Percentiles rank a stretch among this genome's conserved stretches.
Evolutionary conservation across 306 rosid species (phyloP).

Genomic region (Coriaria nepalensis): DNA sequence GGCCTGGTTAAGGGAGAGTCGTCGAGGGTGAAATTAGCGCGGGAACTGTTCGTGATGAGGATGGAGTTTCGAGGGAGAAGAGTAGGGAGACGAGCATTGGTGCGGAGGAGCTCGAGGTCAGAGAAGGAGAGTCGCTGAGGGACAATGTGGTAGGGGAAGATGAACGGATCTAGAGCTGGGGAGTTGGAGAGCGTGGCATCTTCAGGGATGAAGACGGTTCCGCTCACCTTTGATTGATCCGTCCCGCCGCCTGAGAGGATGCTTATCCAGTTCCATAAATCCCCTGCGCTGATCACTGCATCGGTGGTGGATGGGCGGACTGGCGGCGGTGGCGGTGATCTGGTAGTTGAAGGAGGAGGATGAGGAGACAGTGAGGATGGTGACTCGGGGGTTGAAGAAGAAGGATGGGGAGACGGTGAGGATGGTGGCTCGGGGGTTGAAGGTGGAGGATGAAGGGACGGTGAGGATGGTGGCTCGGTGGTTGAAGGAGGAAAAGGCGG

Average conservation of each 20-base stretch:
- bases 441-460: not conserved
- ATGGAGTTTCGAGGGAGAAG: slow-evolving; percentile 44
- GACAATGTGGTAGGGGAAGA: slow-evolving; percentile 50
- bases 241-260: slow-evolving; percentile 19
- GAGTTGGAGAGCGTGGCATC: slow-evolving; percentile 2
- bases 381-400: not conserved
- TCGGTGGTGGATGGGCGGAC: slow-evolving; percentile 7
- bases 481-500: not conserved
- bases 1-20: slow-evolving; percentile 28
- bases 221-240: slow-evolving; percentile 20
- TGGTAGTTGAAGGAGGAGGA: not conserved
- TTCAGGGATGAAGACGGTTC: slow-evolving; percentile 57
- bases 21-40: slow-evolving; percentile 41
- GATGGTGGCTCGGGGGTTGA: not conserved
- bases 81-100: slow-evolving; percentile 44
- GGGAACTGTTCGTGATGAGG: slow-evolving; percentile 34
- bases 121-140: slow-evolving; percentile 63
- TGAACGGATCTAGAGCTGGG: slow-evolving; percentile 23
- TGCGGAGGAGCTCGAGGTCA: slow-evolving; percentile 45
- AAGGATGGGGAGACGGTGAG: not conserved
- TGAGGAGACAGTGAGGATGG: not conserved
- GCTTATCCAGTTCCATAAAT: slow-evolving; percentile 35
- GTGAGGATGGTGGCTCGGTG: not conserved
- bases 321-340: not conserved
- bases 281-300: slow-evolving; percentile 51